Conservation (phyloP, 305 asterid genomes). For the Fraxinus latifolia region DNA sequence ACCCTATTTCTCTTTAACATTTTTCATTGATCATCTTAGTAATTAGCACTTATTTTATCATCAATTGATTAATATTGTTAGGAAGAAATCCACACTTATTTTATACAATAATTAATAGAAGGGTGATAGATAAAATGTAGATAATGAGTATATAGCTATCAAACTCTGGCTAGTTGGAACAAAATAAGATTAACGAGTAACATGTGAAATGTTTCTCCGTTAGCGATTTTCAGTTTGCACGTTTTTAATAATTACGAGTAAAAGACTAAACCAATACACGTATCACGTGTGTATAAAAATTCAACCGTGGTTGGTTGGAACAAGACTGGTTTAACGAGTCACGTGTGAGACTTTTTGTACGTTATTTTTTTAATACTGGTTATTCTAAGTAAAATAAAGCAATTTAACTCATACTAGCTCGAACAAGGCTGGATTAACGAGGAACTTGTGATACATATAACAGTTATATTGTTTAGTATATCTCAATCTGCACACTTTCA, state of each 20-base stretch:
- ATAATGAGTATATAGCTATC: background rate
- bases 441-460: background rate
- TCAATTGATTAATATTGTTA: background rate
- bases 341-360: background rate
- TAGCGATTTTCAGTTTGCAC: background rate
- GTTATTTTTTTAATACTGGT: background rate
- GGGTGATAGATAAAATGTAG: background rate
- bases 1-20: background rate
- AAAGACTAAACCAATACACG: background rate
- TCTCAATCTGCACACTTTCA: background rate
- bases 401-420: background rate
- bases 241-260: background rate
- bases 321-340: background rate
- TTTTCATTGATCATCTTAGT: background rate
- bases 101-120: background rate
- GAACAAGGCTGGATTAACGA: background rate
- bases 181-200: background rate
- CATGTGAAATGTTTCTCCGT: background rate
- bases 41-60: background rate
- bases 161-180: background rate
- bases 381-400: background rate
- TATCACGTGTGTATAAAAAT: background rate
- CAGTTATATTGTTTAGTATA: background rate
- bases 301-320: background rate
- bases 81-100: background rate